phyloP scores from a whole-genome alignment of 495 filamentous ascomycete genomes.

The Hapsidospora chrysogenum region DNA sequence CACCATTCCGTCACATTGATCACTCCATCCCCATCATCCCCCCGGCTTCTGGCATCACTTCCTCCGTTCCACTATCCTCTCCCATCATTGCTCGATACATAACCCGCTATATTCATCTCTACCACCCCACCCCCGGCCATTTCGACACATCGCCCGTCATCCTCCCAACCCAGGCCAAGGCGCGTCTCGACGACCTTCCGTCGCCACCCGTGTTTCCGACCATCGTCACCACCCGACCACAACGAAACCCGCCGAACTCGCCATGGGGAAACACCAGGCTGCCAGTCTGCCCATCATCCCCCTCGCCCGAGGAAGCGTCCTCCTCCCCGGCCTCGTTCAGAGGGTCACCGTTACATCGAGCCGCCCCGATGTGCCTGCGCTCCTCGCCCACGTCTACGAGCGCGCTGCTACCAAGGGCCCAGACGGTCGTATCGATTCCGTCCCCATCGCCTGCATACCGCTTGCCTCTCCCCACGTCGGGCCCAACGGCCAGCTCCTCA shows the following conservation, averaged over 20 bases:
- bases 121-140: no score
- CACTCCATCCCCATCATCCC: no score
- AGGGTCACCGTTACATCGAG: slow-evolving; percentile 55
- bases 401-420: slow-evolving; percentile 44
- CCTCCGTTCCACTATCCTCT: no score
- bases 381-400: slow-evolving; percentile 62
- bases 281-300: slow-evolving; percentile 54
- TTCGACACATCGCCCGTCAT: no score
- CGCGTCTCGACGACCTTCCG: no score
- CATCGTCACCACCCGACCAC: background rate
- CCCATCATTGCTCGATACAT: no score
- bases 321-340: slow-evolving; percentile 66
- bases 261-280: slow-evolving; percentile 15
- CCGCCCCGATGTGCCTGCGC: slow-evolving; percentile 65
- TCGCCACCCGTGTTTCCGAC: no score
- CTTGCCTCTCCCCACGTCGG: slow-evolving; percentile 53
- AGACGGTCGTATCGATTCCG: slow-evolving; percentile 40
- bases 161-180: background rate
- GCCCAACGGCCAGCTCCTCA: slow-evolving; percentile 50
- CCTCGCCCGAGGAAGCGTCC: slow-evolving; percentile 52
- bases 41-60: no score
- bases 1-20: no score
- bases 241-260: background rate
- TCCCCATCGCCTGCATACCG: slow-evolving; percentile 71
- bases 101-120: no score